Percentiles rank a stretch among this genome's conserved stretches.
phyloP scores from a whole-genome alignment of 2,329 filamentous ascomycete species.

The Penicillium sp. region DNA sequence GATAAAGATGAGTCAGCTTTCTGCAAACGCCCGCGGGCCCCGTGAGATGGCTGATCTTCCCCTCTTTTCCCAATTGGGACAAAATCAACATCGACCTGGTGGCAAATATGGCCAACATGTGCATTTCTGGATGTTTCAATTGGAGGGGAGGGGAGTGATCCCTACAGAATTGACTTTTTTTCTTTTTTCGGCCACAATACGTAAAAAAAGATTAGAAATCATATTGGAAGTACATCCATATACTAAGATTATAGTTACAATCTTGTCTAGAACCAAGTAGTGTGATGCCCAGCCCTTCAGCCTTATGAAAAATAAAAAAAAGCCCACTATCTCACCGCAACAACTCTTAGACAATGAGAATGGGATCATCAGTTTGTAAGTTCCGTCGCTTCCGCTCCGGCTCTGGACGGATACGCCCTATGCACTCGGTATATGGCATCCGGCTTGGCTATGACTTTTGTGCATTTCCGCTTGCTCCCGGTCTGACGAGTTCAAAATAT shows the following conservation, averaged over 20 bases:
- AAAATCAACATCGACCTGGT: not conserved
- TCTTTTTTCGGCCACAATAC: too few relatives aligned
- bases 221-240: not conserved
- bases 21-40: too few relatives aligned
- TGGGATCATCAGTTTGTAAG: slow-evolving; percentile 28
- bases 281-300: not conserved
- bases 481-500: slow-evolving; percentile 21
- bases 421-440: slow-evolving; percentile 22
- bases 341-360: slow-evolving; percentile 9
- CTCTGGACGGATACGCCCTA: slow-evolving; percentile 24
- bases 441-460: slow-evolving; percentile 24
- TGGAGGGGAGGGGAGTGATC: not conserved
- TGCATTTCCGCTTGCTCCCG: slow-evolving; percentile 30
- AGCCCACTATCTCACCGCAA: not conserved
- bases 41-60: not conserved
- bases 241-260: not conserved
- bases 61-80: not conserved
- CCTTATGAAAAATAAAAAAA: not conserved
- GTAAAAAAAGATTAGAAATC: too few relatives aligned
- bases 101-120: not conserved
- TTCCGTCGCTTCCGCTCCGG: slow-evolving; percentile 25
- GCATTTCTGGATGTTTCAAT: not conserved
- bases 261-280: not conserved
- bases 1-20: slow-evolving; percentile 13
- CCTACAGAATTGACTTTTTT: not conserved